Evolutionary conservation across 2,329 filamentous ascomycete genomes (phyloP).

Genomic region (Calonectria crousiana): DNA sequence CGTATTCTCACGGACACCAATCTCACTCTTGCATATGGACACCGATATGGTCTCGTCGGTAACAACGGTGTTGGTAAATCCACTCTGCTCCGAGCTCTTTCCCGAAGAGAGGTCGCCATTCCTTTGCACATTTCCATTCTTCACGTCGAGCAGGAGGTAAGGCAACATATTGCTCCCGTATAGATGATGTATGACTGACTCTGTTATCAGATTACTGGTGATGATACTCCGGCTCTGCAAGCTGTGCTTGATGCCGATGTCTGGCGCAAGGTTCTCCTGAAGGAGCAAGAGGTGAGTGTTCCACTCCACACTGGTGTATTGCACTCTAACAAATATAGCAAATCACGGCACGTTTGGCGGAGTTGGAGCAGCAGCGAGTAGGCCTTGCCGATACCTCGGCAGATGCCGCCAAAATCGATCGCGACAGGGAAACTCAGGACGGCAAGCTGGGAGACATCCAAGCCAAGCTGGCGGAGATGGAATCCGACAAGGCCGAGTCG

Average conservation of each 20-base stretch:
- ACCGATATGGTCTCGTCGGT: conserved; percentile 96
- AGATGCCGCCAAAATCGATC: conserved; percentile 87
- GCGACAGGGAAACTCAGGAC: conserved; percentile 90
- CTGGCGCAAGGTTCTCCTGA: conserved; percentile 95
- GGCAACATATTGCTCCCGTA: conserved; percentile 26
- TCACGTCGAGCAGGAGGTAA: conserved; percentile 96
- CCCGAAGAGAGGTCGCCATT: conserved; percentile 92
- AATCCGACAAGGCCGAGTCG: conserved; percentile 97
- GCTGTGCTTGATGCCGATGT: conserved; percentile 97
- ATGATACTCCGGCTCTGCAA: conserved; percentile 94
- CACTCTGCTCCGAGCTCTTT: conserved; percentile 92
- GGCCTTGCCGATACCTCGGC: conserved; percentile 91
- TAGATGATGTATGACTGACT: conserved; percentile 23
- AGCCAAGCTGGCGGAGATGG: conserved; percentile 94
- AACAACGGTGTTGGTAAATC: conserved; percentile 99
- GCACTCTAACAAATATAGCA: conserved; percentile 64
- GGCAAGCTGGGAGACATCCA: conserved; percentile 93
- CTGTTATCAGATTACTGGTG: conserved; percentile 81
- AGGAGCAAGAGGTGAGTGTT: conserved; percentile 81
- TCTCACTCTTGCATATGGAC: conserved; percentile 89
- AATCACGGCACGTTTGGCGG: conserved; percentile 80
- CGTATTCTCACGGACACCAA: conserved; percentile 93
- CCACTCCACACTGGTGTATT: not conserved
- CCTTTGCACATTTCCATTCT: conserved; percentile 98
- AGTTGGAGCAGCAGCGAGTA: conserved; percentile 81